These are phyloP conservation scores for Ocimum tenuiflorum DNA, from an alignment of 257 asterid genomes.

Conservation along the genomic window DNA sequence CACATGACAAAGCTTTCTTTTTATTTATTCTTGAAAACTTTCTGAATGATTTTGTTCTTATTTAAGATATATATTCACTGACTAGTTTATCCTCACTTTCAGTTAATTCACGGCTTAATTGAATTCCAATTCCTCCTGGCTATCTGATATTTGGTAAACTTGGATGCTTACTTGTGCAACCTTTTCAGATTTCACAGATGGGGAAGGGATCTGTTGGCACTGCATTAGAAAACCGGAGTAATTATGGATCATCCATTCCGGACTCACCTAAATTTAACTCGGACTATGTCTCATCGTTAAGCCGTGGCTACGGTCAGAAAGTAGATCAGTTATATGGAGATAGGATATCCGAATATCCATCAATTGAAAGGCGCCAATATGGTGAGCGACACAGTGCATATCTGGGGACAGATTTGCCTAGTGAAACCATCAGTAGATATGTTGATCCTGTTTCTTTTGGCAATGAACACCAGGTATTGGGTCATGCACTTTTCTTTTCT, in stretches of 20 bases:
- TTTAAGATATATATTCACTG: neutral
- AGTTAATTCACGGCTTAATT: neutral
- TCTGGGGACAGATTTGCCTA: conserved; percentile 61
- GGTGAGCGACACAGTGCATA: conserved; percentile 61
- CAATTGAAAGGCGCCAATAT: conserved; percentile 64
- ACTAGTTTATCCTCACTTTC: neutral
- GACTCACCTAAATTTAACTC: conserved; percentile 68
- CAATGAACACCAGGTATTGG: conserved; percentile 71
- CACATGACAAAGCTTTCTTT: neutral
- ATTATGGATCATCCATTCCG: conserved; percentile 52
- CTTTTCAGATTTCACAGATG: conserved; percentile 52
- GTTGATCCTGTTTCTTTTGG: conserved; percentile 53
- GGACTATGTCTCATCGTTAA: conserved; percentile 61
- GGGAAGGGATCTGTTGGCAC: conserved; percentile 61
- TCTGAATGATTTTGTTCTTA: neutral
- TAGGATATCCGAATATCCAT: conserved; percentile 62
- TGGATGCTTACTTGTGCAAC: neutral
- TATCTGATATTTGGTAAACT: neutral
- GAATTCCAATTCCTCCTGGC: neutral
- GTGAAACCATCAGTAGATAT: conserved; percentile 64
- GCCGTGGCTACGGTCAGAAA: conserved; percentile 63
- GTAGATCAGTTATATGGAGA: conserved; percentile 71
- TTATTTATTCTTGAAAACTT: neutral
- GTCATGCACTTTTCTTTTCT: conserved; percentile 15
- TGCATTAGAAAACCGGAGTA: conserved; percentile 65